Evolutionary conservation across 2,329 filamentous ascomycete species (phyloP).

Genomic region (Rosellinia necatrix): DNA sequence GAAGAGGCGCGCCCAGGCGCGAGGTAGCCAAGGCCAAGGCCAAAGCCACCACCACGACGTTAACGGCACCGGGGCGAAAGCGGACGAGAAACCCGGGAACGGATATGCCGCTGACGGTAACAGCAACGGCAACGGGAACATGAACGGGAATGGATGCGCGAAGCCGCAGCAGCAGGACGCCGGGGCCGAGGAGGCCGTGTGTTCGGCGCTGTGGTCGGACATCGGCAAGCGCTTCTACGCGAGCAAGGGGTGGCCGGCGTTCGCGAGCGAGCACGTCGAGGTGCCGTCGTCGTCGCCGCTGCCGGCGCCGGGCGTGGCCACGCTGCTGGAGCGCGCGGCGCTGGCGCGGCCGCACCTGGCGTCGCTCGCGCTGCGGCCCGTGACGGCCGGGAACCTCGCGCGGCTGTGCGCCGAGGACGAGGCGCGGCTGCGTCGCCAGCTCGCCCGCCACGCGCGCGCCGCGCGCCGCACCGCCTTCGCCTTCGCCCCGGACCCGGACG

Average conservation of each 20-base stretch:
- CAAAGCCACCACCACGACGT: too few relatives aligned
- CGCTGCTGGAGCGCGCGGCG: slow-evolving; percentile 21
- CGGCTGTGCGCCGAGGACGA: slow-evolving; percentile 69
- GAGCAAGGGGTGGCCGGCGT: slow-evolving; percentile 75
- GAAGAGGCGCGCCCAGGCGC: neutral
- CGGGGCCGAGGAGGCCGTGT: slow-evolving; percentile 47
- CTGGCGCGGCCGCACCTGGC: neutral
- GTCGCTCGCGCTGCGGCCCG: slow-evolving; percentile 38
- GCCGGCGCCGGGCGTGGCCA: slow-evolving; percentile 34
- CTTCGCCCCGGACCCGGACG: slow-evolving; percentile 68
- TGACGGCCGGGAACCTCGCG: slow-evolving; percentile 65
- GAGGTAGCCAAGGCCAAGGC: too few relatives aligned
- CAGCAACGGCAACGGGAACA: too few relatives aligned
- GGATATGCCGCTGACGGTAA: too few relatives aligned
- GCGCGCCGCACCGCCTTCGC: slow-evolving; percentile 61
- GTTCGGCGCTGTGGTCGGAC: slow-evolving; percentile 84
- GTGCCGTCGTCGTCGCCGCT: slow-evolving; percentile 47
- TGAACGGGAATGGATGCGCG: slow-evolving; percentile 5
- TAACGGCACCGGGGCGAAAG: neutral
- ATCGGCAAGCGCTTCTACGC: slow-evolving; percentile 85
- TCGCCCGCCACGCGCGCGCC: slow-evolving; percentile 47
- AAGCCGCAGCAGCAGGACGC: neutral
- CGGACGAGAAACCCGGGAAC: neutral
- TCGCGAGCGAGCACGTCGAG: slow-evolving; percentile 72
- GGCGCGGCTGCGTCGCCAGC: slow-evolving; percentile 57